These are phyloP conservation scores for Trametes pubescens DNA, from an alignment of 1,284 basidiomycete species.

Conservation along the genomic window DNA sequence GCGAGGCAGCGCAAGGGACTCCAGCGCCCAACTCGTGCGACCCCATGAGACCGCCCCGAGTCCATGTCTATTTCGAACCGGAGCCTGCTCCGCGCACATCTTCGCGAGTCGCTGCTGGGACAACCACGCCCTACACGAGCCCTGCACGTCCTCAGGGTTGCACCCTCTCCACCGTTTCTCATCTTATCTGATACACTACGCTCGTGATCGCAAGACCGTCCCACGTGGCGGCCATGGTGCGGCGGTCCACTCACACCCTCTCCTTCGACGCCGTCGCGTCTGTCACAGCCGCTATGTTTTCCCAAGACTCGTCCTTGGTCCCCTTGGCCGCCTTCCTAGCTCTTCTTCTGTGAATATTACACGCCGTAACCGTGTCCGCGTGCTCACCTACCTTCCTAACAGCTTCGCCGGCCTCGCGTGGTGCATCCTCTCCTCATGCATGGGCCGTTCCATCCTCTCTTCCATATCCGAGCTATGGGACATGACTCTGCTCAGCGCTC, in stretches of 20 bases:
- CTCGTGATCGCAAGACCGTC: constrained; percentile 12
- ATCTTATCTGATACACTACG: constrained; percentile 32
- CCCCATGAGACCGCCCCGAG: constrained; percentile 5
- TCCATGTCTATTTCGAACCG: constrained; percentile 6
- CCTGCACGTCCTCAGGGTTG: constrained; percentile 15
- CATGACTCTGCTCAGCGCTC: constrained; percentile 40
- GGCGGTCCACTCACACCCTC: constrained; percentile 8
- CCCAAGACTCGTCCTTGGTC: constrained; percentile 32
- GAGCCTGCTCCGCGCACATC: neutral
- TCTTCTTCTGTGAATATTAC: constrained; percentile 53
- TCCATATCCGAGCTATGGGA: constrained; percentile 57
- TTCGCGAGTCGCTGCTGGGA: constrained; percentile 2
- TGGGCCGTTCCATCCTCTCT: constrained; percentile 58
- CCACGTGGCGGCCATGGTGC: constrained; percentile 24
- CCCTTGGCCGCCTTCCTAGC: constrained; percentile 47
- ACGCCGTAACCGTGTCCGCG: neutral
- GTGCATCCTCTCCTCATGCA: constrained; percentile 73
- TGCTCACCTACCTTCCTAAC: constrained; percentile 23
- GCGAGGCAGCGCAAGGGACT: constrained; percentile 9
- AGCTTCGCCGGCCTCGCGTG: constrained; percentile 63
- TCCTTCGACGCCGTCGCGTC: constrained; percentile 11
- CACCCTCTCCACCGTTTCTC: constrained; percentile 21
- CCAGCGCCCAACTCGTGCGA: constrained; percentile 6
- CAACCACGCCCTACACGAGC: constrained; percentile 9
- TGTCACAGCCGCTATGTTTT: constrained; percentile 26